Conservation (phyloP, 192 early-diverging fungal genomes). For the Coemansia sp. region DNA sequence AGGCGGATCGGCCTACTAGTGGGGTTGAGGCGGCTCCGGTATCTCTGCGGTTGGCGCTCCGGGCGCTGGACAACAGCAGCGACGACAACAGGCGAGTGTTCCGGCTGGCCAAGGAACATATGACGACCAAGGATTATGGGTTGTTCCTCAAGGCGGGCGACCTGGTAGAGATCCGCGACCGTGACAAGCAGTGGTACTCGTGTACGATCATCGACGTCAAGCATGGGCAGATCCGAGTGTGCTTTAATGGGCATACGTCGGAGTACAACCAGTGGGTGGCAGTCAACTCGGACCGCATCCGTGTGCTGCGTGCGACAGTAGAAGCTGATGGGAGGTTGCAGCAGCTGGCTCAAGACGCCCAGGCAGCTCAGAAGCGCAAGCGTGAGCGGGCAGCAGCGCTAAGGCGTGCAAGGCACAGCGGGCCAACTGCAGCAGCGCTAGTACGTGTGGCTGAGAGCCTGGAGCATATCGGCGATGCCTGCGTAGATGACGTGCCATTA, state of each 20-base stretch:
- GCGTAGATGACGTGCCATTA: slow-evolving; percentile 30
- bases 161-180: slow-evolving; percentile 42
- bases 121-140: slow-evolving; percentile 45
- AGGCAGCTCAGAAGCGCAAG: slow-evolving; percentile 19
- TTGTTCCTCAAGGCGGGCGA: slow-evolving; percentile 41
- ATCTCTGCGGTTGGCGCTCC: slow-evolving; percentile 33
- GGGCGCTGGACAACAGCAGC: slow-evolving; percentile 16
- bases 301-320: slow-evolving; percentile 36
- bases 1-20: too few species aligned
- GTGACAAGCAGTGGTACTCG: slow-evolving; percentile 50
- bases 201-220: slow-evolving; percentile 45
- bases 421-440: slow-evolving; percentile 23
- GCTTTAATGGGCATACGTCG: slow-evolving; percentile 32
- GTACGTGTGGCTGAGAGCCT: slow-evolving; percentile 41
- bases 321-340: slow-evolving; percentile 36
- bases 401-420: slow-evolving; percentile 8
- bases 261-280: slow-evolving; percentile 48
- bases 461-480: slow-evolving; percentile 39
- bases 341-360: slow-evolving; percentile 26
- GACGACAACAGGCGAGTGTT: slow-evolving; percentile 28
- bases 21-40: too few species aligned
- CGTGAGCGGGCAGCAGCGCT: slow-evolving; percentile 27
- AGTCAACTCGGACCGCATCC: slow-evolving; percentile 49
- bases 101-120: slow-evolving; percentile 44
- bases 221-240: slow-evolving; percentile 43